These are phyloP conservation scores for Leucoagaricus sp. DNA, from an alignment of 1,284 basidiomycete genomes.

Conservation along the genomic window DNA sequence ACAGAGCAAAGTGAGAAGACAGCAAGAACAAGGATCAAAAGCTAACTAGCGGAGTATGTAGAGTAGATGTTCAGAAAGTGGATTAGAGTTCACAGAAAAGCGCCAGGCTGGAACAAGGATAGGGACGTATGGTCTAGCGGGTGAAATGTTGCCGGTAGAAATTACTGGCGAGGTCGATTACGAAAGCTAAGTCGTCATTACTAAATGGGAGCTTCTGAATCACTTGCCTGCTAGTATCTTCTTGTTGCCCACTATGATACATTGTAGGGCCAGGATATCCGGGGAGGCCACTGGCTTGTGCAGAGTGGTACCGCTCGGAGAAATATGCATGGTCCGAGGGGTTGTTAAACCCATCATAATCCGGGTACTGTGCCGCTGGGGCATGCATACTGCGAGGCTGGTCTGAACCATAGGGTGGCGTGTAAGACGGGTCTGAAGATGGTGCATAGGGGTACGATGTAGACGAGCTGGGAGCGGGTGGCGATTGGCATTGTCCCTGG, in stretches of 20 bases:
- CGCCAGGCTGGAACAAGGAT: background rate
- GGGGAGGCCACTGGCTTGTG: background rate
- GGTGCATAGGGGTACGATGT: constrained; percentile 2
- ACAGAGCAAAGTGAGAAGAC: background rate
- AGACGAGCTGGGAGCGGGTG: no score
- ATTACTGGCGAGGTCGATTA: constrained; percentile 2
- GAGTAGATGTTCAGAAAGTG: no score
- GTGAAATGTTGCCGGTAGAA: background rate
- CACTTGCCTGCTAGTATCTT: background rate
- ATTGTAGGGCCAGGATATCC: background rate
- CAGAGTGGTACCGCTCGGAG: background rate
- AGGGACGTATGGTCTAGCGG: background rate
- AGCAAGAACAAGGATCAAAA: background rate
- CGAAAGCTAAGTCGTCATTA: constrained; percentile 2
- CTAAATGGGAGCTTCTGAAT: background rate
- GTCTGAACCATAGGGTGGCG: background rate
- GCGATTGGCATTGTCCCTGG: background rate
- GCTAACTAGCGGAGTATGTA: background rate
- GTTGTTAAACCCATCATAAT: background rate
- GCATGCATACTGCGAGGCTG: background rate
- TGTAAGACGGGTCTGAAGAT: background rate
- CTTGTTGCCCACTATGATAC: no score
- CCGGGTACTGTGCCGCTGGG: background rate
- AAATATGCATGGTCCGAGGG: background rate
- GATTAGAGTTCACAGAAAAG: background rate